Evolutionary conservation across 2,329 filamentous ascomycete genomes (phyloP), one percentile per base, ranked within the genome.

Genomic region (Cordyceps pruinosa): DNA sequence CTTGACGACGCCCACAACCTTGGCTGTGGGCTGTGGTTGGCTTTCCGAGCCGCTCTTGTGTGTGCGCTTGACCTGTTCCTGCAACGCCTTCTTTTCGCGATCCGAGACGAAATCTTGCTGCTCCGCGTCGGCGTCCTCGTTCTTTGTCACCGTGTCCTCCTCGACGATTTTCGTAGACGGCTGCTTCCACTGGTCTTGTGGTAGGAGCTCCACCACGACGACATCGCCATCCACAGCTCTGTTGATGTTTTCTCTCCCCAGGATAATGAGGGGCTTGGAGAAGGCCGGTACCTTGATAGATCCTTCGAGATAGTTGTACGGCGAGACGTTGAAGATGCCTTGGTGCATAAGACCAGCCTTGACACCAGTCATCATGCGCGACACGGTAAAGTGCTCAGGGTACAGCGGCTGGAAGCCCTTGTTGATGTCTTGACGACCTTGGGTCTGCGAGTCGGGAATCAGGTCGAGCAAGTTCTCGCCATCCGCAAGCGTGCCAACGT

Each of bases 221-320:
- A 94, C 76, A 72, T 99, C 94, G 23, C 93, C 93, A 59, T 94
- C 90, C 21, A 99, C 86, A 25, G 93, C 86, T 63, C 94, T 84
- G 73, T 97, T 99, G 77, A 96, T 97, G 72, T 95, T 97, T 67
- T 99, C 94, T 60, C 94, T 83, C 13, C 94, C 94, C 17, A 97
- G 80, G 47, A 99, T 82, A 17, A 99, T 79, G 30, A 99, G 81
- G 1, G 91, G 82, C 66, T 94, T 95, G 59, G 94, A 87, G 66
- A 99, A 99, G 5, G 92, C 85, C 1, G 92, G 85, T 1, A 96
- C 91, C 65, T 93, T 87, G 61, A 97, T 88, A 1, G 90, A 91
- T 2, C 90, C 94, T 71, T 99, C 94, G 12, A 99, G 79, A 66
- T 97, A 99, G 75, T 99, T 99, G 78, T 97, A 99, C 1, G 90